Percentiles rank a stretch among this genome's conserved stretches.
These are phyloP conservation scores for Pseudonectria foliicola DNA, from an alignment of 2,329 filamentous ascomycete genomes.

Conservation along the genomic window DNA sequence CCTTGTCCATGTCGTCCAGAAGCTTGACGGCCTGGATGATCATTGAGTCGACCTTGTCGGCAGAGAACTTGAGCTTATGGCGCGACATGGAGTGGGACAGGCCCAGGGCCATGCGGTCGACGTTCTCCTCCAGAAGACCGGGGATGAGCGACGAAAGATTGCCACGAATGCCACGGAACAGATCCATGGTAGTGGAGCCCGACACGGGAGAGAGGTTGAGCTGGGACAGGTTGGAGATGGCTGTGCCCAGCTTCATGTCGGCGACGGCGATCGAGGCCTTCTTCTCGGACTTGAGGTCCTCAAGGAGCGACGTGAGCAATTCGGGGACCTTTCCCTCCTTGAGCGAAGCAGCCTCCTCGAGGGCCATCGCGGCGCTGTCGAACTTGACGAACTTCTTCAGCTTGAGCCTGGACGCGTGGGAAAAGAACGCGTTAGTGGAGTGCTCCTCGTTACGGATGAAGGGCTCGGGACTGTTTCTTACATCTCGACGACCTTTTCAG, in stretches of 20 bases:
- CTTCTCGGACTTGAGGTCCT: slow-evolving; percentile 93
- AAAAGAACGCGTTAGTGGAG: slow-evolving; percentile 5
- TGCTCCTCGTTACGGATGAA: slow-evolving; percentile 1
- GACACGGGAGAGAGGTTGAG: slow-evolving; percentile 81
- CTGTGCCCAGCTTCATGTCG: slow-evolving; percentile 83
- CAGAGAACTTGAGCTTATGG: slow-evolving; percentile 97
- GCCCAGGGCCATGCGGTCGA: slow-evolving; percentile 92
- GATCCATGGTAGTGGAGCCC: slow-evolving; percentile 53
- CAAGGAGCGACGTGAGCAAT: slow-evolving; percentile 72
- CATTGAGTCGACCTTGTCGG: slow-evolving; percentile 99
- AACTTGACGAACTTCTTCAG: slow-evolving; percentile 98
- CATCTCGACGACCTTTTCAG: slow-evolving; percentile 82
- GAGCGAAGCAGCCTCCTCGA: slow-evolving; percentile 83
- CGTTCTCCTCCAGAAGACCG: slow-evolving; percentile 73
- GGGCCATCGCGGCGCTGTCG: slow-evolving; percentile 80
- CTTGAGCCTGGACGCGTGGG: slow-evolving; percentile 58
- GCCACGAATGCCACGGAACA: slow-evolving; percentile 91
- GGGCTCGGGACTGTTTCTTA: slow-evolving; percentile 41
- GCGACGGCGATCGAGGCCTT: slow-evolving; percentile 92
- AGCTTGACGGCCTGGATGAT: slow-evolving; percentile 95
- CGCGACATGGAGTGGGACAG: slow-evolving; percentile 93
- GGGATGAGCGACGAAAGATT: slow-evolving; percentile 87
- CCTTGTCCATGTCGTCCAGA: slow-evolving; percentile 95
- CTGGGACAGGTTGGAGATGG: slow-evolving; percentile 86
- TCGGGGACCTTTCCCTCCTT: slow-evolving; percentile 94